Percentiles rank a stretch among this genome's conserved stretches.
Evolutionary conservation across 257 asterid species (phyloP).

Genomic region (Cinchona pubescens): DNA sequence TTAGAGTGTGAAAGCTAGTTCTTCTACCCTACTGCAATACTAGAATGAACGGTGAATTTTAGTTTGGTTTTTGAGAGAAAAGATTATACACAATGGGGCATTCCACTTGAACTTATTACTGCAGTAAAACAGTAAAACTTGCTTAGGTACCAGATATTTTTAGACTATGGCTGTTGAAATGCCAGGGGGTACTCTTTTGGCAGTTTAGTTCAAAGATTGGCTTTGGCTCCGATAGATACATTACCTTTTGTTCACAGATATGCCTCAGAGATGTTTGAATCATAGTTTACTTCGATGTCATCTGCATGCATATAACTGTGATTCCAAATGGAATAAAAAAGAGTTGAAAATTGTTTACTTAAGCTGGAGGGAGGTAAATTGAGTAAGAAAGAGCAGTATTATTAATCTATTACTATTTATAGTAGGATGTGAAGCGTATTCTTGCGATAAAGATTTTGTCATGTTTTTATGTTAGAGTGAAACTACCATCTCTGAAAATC

Average conservation of each 20-base stretch:
- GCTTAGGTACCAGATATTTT: too few relatives aligned
- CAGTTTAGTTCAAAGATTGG: not conserved
- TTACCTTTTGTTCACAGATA: not conserved
- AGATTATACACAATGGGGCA: too few relatives aligned
- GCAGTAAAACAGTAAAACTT: too few relatives aligned
- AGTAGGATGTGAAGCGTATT: not conserved
- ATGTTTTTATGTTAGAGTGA: constrained; percentile 51
- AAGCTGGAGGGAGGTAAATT: too few relatives aligned
- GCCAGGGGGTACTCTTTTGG: not conserved
- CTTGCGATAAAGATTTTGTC: constrained; percentile 10
- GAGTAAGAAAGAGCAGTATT: not conserved
- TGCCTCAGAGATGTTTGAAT: not conserved
- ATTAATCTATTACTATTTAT: not conserved
- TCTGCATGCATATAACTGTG: not conserved
- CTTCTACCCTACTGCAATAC: too few relatives aligned
- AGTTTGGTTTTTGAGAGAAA: too few relatives aligned
- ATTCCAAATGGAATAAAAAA: not conserved
- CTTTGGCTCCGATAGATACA: not conserved
- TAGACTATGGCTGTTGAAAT: not conserved
- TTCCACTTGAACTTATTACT: too few relatives aligned
- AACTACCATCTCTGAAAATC: constrained; percentile 38
- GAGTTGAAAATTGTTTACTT: not conserved
- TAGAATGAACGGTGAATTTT: too few relatives aligned
- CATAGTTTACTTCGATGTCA: not conserved
- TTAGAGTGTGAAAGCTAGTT: too few relatives aligned